Evolutionary conservation across 805 yeast genomes (phyloP).

Genomic region (Wickerhamiella shivajii): DNA sequence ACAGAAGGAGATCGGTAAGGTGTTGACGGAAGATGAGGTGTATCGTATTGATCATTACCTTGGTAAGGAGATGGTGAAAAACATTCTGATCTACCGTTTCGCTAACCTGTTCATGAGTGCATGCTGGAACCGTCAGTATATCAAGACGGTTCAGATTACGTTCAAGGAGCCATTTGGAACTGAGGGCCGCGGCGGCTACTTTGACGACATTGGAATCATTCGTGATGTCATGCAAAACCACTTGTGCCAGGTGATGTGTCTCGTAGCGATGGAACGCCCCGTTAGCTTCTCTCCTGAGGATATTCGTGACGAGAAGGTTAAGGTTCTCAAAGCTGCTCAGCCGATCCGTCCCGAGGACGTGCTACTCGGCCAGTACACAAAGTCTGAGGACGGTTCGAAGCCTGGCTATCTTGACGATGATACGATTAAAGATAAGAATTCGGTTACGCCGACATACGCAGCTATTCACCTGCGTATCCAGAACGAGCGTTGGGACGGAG

Average conservation of each 20-base stretch:
- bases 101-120: conserved; percentile 79
- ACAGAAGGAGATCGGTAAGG: conserved; percentile 64
- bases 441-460: conserved; percentile 86
- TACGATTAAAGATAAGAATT: conserved; percentile 56
- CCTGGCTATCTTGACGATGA: conserved; percentile 89
- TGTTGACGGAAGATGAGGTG: conserved; percentile 80
- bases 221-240: conserved; percentile 99
- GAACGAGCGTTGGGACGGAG: conserved; percentile 98
- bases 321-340: conserved; percentile 69
- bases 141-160: conserved; percentile 69
- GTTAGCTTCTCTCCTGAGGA: conserved; percentile 82
- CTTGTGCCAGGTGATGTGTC: conserved; percentile 77
- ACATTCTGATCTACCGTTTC: conserved; percentile 74
- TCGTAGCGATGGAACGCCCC: conserved; percentile 93
- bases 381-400: conserved; percentile 69
- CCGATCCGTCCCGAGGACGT: conserved; percentile 52
- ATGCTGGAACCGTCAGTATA: conserved; percentile 74
- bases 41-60: conserved; percentile 94
- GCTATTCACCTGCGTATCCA: conserved; percentile 64
- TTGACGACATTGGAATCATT: conserved; percentile 86
- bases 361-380: conserved; percentile 75
- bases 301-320: conserved; percentile 90
- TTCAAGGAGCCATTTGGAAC: conserved; percentile 99
- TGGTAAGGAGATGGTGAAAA: conserved; percentile 97
- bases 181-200: conserved; percentile 97